Evolutionary conservation across 2,329 filamentous ascomycete genomes (phyloP), one percentile per base, ranked within the genome.

Genomic region (Pestalotiopsis sp.): DNA sequence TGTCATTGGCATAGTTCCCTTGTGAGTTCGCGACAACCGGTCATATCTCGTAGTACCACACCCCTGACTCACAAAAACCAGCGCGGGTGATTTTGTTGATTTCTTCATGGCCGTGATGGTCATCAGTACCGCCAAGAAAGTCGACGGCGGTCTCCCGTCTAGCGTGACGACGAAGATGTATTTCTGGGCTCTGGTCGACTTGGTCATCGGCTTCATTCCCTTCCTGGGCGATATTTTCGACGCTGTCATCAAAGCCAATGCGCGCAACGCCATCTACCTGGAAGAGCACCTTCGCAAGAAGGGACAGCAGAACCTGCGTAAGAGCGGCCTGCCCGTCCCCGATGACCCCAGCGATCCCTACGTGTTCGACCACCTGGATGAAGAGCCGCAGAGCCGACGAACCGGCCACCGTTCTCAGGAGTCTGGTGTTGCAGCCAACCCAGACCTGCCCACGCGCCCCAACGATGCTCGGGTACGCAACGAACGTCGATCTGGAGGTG

Each of bases 1-100:
- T 74, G 88, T 97, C 69, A 93, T 98, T 75, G 96, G 91, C 14
- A 78, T 98, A 7, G 81, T 98, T 67, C 96, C 96, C 74, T 89
- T 89, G 88, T 94, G 86, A 86, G 92, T 87, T 68, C 13, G 72
- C 58, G 13, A 14, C 27, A 2, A 23, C 11, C 6, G 9, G 4
- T n/a, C 20, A 14, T 68, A n/a, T 56, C 12, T 20, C 31, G 2
- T 17, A 27, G 20, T 14, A 39, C 20, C 45, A 27, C 9, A 65
- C 12, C 59, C 66, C 68, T 74, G 70, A 78, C 66, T 64, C 65
- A 41, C 66, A 45, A 72, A 79, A 72, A 52, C 66, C 66, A 93
- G 92, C 5, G 83, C 92, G 71, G 95, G 95, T 62, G 95, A 97
- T 78, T 86, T 86, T 11, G 79, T 92, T 14, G 95, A 97, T 77